phyloP scores from a whole-genome alignment of 306 rosid species.

The Morella rubra region DNA sequence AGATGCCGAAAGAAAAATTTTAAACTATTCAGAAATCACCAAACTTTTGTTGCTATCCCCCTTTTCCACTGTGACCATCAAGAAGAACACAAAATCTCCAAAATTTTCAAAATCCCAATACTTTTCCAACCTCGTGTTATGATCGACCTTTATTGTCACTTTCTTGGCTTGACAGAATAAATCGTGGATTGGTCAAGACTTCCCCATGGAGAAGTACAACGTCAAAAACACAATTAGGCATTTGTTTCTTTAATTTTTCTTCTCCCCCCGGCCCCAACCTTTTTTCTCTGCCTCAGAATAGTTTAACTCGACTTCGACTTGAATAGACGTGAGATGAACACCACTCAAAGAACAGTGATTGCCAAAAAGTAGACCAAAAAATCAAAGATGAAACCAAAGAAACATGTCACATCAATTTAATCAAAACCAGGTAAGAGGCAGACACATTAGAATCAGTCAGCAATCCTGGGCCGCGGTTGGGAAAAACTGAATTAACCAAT shows the following conservation, averaged over 20 bases:
- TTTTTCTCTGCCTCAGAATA: conserved; percentile 30
- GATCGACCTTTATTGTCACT: neutral
- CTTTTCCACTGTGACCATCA: conserved; percentile 1
- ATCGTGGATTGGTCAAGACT: conserved; percentile 17
- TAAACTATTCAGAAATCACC: neutral
- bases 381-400: conserved; percentile 49
- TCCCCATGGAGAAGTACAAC: conserved; percentile 26
- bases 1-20: conserved; percentile 24
- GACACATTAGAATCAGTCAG: conserved; percentile 44
- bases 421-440: conserved; percentile 36
- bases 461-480: conserved; percentile 33
- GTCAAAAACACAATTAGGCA: conserved; percentile 28
- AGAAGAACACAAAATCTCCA: neutral
- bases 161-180: conserved; percentile 20
- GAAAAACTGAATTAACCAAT: conserved; percentile 47
- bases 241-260: neutral
- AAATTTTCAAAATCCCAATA: neutral
- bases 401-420: conserved; percentile 66
- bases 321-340: conserved; percentile 19
- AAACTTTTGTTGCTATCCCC: conserved; percentile 16
- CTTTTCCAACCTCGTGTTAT: conserved; percentile 7
- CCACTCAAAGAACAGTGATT: neutral
- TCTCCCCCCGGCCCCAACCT: neutral
- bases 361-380: conserved; percentile 34
- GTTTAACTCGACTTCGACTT: conserved; percentile 43